Evolutionary conservation across 169 alveolate species (phyloP).

Genomic region (Plasmodium knowlesi): DNA sequence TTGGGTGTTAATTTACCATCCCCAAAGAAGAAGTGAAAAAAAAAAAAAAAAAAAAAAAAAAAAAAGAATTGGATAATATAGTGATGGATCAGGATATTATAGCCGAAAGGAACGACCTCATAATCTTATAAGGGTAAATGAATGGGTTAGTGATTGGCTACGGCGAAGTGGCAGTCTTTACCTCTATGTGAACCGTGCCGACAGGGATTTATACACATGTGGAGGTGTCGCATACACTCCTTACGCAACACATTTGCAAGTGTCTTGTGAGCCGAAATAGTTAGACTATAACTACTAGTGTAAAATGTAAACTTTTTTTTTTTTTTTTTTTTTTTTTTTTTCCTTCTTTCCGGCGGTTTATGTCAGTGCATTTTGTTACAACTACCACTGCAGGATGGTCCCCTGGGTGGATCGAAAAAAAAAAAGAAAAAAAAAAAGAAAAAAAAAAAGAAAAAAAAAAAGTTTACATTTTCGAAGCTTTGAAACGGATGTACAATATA

Average conservation of each 20-base stretch:
- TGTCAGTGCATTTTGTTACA: no score
- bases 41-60: no score
- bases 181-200: no score
- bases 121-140: neutral
- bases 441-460: no score
- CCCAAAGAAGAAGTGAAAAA: constrained; percentile 67
- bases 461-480: neutral
- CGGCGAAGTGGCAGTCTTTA: neutral
- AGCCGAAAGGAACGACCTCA: neutral
- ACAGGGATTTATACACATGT: no score
- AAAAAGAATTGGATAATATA: no score
- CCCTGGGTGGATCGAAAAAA: no score
- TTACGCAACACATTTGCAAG: neutral
- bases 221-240: neutral
- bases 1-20: constrained; percentile 83
- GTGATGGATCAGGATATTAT: neutral
- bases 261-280: neutral
- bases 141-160: neutral
- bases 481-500: neutral
- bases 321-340: neutral
- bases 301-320: neutral
- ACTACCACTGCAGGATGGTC: no score
- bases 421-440: no score
- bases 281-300: neutral
- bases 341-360: neutral